These are phyloP conservation scores for Cryptosporidium sp. DNA, from an alignment of 169 alveolate species.

Conservation along the genomic window DNA sequence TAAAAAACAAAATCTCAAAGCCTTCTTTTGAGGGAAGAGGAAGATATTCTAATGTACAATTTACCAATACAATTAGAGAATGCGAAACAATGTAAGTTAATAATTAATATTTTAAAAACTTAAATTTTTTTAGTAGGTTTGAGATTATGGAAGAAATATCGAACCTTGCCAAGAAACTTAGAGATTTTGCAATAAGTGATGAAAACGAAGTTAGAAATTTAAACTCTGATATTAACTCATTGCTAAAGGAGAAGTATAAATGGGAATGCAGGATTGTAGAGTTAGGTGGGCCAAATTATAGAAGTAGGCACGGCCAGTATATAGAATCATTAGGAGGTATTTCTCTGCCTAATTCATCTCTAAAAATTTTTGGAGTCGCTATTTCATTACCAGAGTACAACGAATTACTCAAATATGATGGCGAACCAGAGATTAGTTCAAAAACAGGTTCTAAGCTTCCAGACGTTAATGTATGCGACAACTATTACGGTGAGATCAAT, in stretches of 20 bases:
- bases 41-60: constrained; percentile 74
- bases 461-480: background rate
- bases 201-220: constrained; percentile 90
- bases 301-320: constrained; percentile 65
- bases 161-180: constrained; percentile 29
- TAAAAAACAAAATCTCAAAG: constrained; percentile 76
- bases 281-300: constrained; percentile 90
- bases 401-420: background rate
- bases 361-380: constrained; percentile 48
- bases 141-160: constrained; percentile 84
- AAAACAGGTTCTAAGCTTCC: background rate
- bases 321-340: constrained; percentile 69
- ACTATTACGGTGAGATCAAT: constrained; percentile 8
- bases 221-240: constrained; percentile 91
- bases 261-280: constrained; percentile 92
- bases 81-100: constrained; percentile 78
- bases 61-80: constrained; percentile 72
- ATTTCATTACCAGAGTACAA: constrained; percentile 39
- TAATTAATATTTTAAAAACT: background rate
- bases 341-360: constrained; percentile 59
- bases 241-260: constrained; percentile 85
- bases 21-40: constrained; percentile 73
- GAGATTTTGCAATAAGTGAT: constrained; percentile 88
- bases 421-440: background rate
- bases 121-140: constrained; percentile 72